phyloP scores from a whole-genome alignment of 2,329 filamentous ascomycete species.

The Aureobasidium sp. region DNA sequence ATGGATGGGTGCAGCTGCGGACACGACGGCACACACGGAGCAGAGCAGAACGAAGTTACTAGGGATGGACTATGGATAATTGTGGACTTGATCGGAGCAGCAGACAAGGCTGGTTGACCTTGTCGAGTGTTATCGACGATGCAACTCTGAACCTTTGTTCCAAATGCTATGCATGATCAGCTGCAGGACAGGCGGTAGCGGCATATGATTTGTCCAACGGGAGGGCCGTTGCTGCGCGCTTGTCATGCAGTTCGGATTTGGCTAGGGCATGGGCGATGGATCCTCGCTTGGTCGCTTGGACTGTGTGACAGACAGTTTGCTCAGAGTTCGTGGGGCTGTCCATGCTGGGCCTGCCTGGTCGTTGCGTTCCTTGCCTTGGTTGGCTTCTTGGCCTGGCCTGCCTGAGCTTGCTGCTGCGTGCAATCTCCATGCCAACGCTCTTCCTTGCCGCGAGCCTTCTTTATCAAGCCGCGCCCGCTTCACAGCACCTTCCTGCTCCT shows the following conservation, averaged over 20 bases:
- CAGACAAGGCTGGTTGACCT: conserved; percentile 6
- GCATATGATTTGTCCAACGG: conserved; percentile 18
- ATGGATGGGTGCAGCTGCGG: neutral
- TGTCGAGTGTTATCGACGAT: conserved; percentile 10
- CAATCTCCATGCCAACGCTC: conserved; percentile 17
- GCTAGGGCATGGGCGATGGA: conserved; percentile 13
- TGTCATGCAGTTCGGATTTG: conserved; percentile 13
- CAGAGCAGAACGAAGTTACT: neutral
- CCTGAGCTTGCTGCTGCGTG: conserved; percentile 15
- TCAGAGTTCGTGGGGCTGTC: conserved; percentile 17
- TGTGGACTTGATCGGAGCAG: conserved; percentile 8
- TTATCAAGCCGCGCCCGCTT: conserved; percentile 16
- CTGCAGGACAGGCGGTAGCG: neutral
- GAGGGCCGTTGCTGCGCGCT: conserved; percentile 14
- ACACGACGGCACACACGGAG: neutral
- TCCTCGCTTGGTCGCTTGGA: conserved; percentile 8
- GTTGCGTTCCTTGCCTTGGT: conserved; percentile 17
- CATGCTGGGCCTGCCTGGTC: conserved; percentile 2
- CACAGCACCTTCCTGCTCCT: neutral
- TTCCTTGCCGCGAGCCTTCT: conserved; percentile 16
- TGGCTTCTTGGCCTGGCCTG: conserved; percentile 16
- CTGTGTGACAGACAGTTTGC: conserved; percentile 14
- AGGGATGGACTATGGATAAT: too few relatives aligned
- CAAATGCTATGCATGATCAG: conserved; percentile 16
- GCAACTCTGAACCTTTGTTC: neutral